These are phyloP conservation scores for Talaromyces islandicus DNA, from an alignment of 2,329 filamentous ascomycete species.

Conservation along the genomic window DNA sequence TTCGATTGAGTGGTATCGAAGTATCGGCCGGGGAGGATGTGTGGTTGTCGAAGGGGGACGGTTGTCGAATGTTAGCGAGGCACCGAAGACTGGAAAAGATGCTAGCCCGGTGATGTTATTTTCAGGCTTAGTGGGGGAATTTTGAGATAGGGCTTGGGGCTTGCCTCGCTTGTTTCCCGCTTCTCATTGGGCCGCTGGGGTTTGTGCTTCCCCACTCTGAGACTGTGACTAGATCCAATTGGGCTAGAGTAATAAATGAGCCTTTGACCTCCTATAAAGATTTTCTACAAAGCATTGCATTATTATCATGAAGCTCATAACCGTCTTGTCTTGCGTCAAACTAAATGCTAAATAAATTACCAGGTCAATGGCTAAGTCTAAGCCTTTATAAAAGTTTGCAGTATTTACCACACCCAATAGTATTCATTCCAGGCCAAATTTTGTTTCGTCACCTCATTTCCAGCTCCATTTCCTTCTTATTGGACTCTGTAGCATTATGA, in stretches of 20 bases:
- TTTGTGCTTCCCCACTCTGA: background rate
- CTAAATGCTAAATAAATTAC: background rate
- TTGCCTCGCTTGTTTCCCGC: conserved; percentile 26
- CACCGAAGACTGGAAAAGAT: conserved; percentile 22
- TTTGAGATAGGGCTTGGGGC: conserved; percentile 34
- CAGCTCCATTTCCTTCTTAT: conserved; percentile 37
- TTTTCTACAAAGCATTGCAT: background rate
- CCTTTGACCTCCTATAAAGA: background rate
- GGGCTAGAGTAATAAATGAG: background rate
- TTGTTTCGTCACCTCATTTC: conserved; percentile 42
- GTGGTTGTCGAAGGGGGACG: conserved; percentile 19
- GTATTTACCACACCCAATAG: background rate
- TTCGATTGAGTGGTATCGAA: conserved; percentile 15
- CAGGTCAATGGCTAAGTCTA: background rate
- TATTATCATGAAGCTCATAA: background rate
- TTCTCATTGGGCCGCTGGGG: conserved; percentile 10
- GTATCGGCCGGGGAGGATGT: conserved; percentile 26
- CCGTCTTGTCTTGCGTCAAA: background rate
- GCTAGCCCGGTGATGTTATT: background rate
- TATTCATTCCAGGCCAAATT: background rate
- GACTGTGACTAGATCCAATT: background rate
- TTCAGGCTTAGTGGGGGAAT: conserved; percentile 32
- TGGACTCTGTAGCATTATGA: conserved; percentile 22
- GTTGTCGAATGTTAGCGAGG: conserved; percentile 11
- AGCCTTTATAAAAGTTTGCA: background rate